phyloP scores from a whole-genome alignment of 2,329 filamentous ascomycete genomes.

The Colletotrichum cordylinicola region DNA sequence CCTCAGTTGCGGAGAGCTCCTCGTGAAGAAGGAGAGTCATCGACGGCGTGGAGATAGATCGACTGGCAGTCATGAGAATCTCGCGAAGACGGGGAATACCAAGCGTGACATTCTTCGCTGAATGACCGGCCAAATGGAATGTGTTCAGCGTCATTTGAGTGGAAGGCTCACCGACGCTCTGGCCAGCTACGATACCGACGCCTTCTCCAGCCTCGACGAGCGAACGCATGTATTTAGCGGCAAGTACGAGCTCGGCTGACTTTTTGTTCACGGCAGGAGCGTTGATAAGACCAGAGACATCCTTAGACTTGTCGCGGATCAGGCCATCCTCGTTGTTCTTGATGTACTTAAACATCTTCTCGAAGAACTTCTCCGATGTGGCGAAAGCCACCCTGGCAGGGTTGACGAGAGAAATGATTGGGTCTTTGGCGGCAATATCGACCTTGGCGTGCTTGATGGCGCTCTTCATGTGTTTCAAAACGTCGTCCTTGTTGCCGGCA shows the following conservation, averaged over 20 bases:
- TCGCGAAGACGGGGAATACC: constrained; percentile 97
- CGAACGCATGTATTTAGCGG: constrained; percentile 91
- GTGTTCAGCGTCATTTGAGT: constrained; percentile 99
- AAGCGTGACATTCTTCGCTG: constrained; percentile 96
- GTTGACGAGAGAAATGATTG: constrained; percentile 74
- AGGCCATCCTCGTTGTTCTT: constrained; percentile 75
- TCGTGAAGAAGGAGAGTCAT: constrained; percentile 85
- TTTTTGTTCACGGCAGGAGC: constrained; percentile 60
- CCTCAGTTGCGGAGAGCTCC: constrained; percentile 71
- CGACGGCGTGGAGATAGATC: constrained; percentile 85
- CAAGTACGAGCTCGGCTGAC: constrained; percentile 82
- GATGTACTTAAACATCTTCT: constrained; percentile 75
- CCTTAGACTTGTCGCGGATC: constrained; percentile 44
- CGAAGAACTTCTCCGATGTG: constrained; percentile 87
- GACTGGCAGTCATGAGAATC: constrained; percentile 97
- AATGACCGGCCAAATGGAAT: constrained; percentile 98
- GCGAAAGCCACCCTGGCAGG: constrained; percentile 82
- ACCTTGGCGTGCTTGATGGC: constrained; percentile 75
- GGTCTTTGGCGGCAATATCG: constrained; percentile 69
- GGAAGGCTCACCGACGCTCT: constrained; percentile 95
- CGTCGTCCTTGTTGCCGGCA: constrained; percentile 60
- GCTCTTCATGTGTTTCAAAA: constrained; percentile 81
- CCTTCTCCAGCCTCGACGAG: constrained; percentile 95
- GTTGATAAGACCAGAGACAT: constrained; percentile 37
- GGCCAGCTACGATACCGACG: constrained; percentile 94